Evolutionary conservation across 352 stramenopile genomes (phyloP), one percentile per base, ranked within the genome.

Genomic region (Globisporangium barbulae): DNA sequence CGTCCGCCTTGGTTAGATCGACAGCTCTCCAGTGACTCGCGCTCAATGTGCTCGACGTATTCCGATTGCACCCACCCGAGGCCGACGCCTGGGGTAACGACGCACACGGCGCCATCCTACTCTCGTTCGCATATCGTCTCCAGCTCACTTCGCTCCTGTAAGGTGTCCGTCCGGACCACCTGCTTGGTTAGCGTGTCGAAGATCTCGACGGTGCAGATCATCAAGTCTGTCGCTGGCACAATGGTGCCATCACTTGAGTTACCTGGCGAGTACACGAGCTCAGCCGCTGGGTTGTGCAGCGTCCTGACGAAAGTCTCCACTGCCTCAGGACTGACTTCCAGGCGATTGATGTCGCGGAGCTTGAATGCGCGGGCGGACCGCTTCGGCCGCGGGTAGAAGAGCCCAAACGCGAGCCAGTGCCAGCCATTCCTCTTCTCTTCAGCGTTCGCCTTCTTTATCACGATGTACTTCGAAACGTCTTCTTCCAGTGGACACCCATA

Each of bases 301-400:
- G 37, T 59, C 21, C n/a, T 49, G 8, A 39, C 13, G 37, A 59
- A 17, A 10, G 53, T 49, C 21, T 50, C 15, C 13, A 25, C 6
- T 35, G 5, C 13, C 5, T 22, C 12, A 9, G 25, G 33, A 1
- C n/a, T 47, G 35, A 3, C 25, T 7, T 49, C n/a, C 12, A 49
- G 12, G n/a, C 22, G 10, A 1, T 37, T 37, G 1, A 50, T 49
- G 33, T 37, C 49, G 59, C 48, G 60, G 17, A 71, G 45, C 7
- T 58, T 59, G 33, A 49, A 52, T 3, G 25, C 39, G 0, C 25
- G 0, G 0, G 53, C 65, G 28, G 64, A 71, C 19, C 65, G 53
- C 47, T 58, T 64, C 1, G 65, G 65, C 1, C 65, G 39, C 15
- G 65, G 65, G 47, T 67, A 71, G 37, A 71, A 67, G 3, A 71